phyloP scores from a whole-genome alignment of 768 basidiomycete genomes.

The Trichaptum fuscoviolaceum region DNA sequence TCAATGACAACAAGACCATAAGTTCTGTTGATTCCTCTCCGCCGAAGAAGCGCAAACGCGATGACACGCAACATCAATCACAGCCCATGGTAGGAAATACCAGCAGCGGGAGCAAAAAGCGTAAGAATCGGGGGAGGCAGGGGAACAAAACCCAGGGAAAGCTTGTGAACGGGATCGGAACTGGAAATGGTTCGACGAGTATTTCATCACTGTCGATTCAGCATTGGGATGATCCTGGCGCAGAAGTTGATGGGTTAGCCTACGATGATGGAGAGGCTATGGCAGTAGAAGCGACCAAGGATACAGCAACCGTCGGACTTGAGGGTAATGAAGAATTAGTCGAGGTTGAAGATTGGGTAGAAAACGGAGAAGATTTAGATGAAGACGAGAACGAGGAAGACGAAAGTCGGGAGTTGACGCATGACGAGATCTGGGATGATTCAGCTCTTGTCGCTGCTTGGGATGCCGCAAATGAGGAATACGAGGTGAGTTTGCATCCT shows the following conservation, averaged over 20 bases:
- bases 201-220: slow-evolving; percentile 20
- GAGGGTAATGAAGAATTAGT: background rate
- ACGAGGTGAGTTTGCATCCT: slow-evolving; percentile 41
- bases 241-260: slow-evolving; percentile 19
- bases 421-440: slow-evolving; percentile 84
- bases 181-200: background rate
- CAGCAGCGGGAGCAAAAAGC: slow-evolving; percentile 5
- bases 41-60: slow-evolving; percentile 49
- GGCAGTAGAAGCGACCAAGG: background rate
- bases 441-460: slow-evolving; percentile 78
- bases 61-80: slow-evolving; percentile 31
- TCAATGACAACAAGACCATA: background rate
- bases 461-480: slow-evolving; percentile 81
- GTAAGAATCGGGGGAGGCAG: background rate
- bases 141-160: background rate
- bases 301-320: no score
- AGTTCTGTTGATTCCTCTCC: slow-evolving; percentile 21
- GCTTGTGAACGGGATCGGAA: background rate
- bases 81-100: slow-evolving; percentile 21
- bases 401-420: slow-evolving; percentile 59
- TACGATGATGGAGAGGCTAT: slow-evolving; percentile 26
- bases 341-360: slow-evolving; percentile 8
- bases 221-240: slow-evolving; percentile 41
- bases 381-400: slow-evolving; percentile 33
- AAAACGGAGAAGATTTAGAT: slow-evolving; percentile 10